Percentiles rank a stretch among this genome's conserved stretches.
These are phyloP conservation scores for Clitoria ternatea DNA, from an alignment of 306 rosid species.

Conservation along the genomic window DNA sequence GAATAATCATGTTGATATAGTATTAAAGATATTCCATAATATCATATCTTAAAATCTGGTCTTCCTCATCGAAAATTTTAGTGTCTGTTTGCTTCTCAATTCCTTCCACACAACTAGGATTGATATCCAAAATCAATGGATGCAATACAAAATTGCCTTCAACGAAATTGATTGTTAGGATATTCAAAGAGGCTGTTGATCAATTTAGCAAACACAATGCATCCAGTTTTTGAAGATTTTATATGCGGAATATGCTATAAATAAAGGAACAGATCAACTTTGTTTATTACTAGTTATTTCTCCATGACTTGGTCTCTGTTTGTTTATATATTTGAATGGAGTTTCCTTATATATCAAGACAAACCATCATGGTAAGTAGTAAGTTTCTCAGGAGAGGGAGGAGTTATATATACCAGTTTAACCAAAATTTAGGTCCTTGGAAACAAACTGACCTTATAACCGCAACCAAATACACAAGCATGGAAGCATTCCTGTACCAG, in stretches of 20 bases:
- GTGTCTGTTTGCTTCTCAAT: too few species aligned
- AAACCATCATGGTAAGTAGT: too few species aligned
- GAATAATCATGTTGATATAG: background rate
- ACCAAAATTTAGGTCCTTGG: background rate
- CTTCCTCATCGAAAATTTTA: background rate
- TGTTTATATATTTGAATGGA: too few species aligned
- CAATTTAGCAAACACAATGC: background rate
- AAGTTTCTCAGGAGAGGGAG: too few species aligned
- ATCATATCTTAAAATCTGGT: background rate
- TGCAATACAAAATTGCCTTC: too few species aligned
- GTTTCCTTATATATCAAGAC: too few species aligned
- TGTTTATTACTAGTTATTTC: background rate
- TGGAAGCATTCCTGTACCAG: conserved; percentile 70
- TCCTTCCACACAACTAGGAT: too few species aligned
- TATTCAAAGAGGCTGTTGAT: too few species aligned
- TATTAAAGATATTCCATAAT: background rate
- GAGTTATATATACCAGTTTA: background rate
- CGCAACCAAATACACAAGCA: conserved; percentile 93
- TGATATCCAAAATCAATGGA: too few species aligned
- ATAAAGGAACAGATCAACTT: background rate
- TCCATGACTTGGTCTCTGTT: too few species aligned
- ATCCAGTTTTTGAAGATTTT: background rate
- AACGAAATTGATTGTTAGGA: too few species aligned
- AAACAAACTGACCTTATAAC: conserved; percentile 70
- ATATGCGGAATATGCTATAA: background rate